A percentile compares a stretch with the other conserved stretches of the same genome.
Conservation (phyloP, 371 early-diverging fungal genomes). For the Mucor indicus region DNA sequence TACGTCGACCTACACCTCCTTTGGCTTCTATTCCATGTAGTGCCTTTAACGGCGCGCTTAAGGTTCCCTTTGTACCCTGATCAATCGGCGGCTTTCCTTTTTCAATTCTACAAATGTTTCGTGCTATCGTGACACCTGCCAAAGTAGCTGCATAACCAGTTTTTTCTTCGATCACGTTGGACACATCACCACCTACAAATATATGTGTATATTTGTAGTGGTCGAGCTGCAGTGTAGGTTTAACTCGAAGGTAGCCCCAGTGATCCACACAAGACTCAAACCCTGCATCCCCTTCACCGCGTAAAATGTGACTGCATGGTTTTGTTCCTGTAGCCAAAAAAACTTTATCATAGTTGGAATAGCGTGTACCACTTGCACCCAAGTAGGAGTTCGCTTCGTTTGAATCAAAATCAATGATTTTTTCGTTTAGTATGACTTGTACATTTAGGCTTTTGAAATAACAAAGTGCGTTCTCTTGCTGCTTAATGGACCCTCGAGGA, state of each 20-base stretch:
- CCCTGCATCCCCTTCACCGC: constrained; percentile 14
- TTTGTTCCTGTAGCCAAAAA: constrained; percentile 39
- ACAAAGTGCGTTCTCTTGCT: constrained; percentile 39
- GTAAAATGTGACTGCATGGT: constrained; percentile 24
- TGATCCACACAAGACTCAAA: constrained; percentile 30
- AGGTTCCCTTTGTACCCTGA: constrained; percentile 35
- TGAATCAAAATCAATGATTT: constrained; percentile 42
- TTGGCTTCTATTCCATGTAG: constrained; percentile 23
- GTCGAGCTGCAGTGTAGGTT: constrained; percentile 57
- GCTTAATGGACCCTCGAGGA: constrained; percentile 28
- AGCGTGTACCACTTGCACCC: constrained; percentile 28
- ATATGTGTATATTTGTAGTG: constrained; percentile 53
- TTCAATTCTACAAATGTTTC: constrained; percentile 42
- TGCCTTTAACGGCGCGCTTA: constrained; percentile 27
- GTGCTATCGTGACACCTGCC: constrained; percentile 38
- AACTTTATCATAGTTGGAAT: constrained; percentile 32
- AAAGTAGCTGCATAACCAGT: constrained; percentile 56
- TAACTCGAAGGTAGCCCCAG: constrained; percentile 45
- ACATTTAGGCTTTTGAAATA: constrained; percentile 56
- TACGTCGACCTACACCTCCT: constrained; percentile 34
- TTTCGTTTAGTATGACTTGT: constrained; percentile 56
- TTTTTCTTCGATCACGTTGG: constrained; percentile 55
- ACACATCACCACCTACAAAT: constrained; percentile 66
- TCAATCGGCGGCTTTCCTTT: constrained; percentile 32
- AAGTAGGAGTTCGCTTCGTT: constrained; percentile 28